phyloP scores from a whole-genome alignment of 441 rosid genomes.

The Corymbia calophylla region DNA sequence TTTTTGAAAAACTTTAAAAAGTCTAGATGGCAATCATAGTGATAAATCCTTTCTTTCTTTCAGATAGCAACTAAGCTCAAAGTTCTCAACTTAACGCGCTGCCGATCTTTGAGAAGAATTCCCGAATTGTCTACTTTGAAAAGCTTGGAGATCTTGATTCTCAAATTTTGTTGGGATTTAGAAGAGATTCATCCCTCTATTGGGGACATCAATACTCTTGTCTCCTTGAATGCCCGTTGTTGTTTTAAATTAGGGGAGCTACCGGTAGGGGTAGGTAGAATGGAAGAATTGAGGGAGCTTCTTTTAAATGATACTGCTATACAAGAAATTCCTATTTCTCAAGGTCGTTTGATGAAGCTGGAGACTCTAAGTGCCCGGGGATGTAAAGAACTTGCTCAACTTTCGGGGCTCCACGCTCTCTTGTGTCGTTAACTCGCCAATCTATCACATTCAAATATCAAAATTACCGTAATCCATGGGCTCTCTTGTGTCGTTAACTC shows the following conservation, averaged over 20 bases:
- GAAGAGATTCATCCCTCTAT: background rate
- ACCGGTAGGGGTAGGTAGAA: background rate
- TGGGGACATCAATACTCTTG: background rate
- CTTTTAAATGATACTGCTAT: fast-evolving
- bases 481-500: no score
- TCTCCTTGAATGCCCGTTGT: fast-evolving
- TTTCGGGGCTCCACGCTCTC: no score
- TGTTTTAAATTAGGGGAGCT: fast-evolving
- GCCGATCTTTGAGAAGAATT: background rate
- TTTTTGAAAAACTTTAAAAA: no score
- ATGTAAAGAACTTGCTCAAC: background rate
- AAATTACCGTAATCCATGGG: no score
- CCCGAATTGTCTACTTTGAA: background rate
- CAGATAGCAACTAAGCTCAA: background rate
- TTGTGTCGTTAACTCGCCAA: no score
- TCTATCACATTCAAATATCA: no score
- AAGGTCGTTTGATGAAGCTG: background rate
- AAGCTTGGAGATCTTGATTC: background rate
- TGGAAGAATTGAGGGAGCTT: background rate
- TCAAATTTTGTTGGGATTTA: fast-evolving
- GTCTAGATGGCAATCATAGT: background rate
- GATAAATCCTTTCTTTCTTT: no score
- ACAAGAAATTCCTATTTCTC: background rate
- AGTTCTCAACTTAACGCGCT: background rate
- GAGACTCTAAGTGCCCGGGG: background rate